Conservation (phyloP, 2,329 filamentous ascomycete genomes). For the Colletotrichum eleusines region DNA sequence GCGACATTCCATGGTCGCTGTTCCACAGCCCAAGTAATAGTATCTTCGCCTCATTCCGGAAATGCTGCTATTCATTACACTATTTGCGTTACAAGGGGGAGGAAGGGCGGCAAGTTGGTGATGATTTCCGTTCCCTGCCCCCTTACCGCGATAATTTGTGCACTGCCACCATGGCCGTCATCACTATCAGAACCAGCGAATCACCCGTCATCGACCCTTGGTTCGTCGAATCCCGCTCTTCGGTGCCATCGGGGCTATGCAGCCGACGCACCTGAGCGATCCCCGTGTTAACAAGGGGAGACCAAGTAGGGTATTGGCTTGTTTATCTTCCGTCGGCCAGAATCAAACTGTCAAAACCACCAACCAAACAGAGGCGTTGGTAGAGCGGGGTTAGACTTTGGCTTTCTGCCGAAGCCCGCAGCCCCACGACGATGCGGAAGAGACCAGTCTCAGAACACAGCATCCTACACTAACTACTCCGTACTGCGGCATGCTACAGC, state of each 20-base stretch:
- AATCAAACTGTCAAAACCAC: not conserved
- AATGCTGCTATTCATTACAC: conserved; percentile 3
- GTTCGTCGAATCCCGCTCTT: not conserved
- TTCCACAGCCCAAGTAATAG: too few species aligned
- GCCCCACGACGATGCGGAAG: not conserved
- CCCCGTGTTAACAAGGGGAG: not conserved
- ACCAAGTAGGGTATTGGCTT: too few species aligned
- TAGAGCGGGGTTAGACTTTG: conserved; percentile 13
- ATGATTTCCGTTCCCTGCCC: conserved; percentile 33
- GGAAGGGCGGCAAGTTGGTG: not conserved
- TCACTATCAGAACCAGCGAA: conserved; percentile 18
- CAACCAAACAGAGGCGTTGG: not conserved
- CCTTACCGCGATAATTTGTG: conserved; percentile 32
- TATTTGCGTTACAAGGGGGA: not conserved
- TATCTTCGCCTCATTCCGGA: conserved; percentile 11
- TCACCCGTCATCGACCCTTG: conserved; percentile 18
- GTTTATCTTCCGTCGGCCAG: too few species aligned
- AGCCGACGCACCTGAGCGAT: conserved; percentile 7
- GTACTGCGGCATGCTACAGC: too few species aligned
- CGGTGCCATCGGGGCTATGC: conserved; percentile 19
- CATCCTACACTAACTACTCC: too few species aligned
- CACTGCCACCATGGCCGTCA: conserved; percentile 36
- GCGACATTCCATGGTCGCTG: not conserved
- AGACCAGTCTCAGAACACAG: not conserved
- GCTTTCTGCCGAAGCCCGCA: conserved; percentile 1